These are phyloP conservation scores for Heracleum sosnowskyi DNA, from an alignment of 129 eudicot species.

Conservation along the genomic window DNA sequence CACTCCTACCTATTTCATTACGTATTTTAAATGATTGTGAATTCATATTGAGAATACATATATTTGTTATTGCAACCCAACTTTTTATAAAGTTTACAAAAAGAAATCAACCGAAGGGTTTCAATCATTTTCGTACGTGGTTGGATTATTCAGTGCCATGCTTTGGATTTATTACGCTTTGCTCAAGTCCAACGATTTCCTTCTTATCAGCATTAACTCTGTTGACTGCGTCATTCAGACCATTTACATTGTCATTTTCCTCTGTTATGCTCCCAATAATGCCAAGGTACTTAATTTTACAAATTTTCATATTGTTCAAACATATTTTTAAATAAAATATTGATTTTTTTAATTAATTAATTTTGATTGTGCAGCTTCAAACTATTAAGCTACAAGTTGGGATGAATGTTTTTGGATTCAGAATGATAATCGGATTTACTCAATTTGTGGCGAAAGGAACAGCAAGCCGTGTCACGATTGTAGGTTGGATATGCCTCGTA, in stretches of 20 bases:
- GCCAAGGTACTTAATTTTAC: constrained; percentile 25
- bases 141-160: constrained; percentile 70
- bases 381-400: constrained; percentile 36
- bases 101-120: constrained; percentile 71
- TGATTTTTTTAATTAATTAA: too few species aligned
- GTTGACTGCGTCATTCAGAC: constrained; percentile 62
- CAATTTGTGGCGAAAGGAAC: constrained; percentile 39
- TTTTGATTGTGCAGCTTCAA: constrained; percentile 56
- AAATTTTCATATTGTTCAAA: not conserved
- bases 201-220: constrained; percentile 69
- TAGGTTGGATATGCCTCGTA: constrained; percentile 90
- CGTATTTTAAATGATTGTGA: not conserved
- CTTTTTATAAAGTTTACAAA: too few species aligned
- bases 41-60: not conserved
- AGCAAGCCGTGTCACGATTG: constrained; percentile 37
- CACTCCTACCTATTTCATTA: not conserved
- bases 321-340: too few species aligned
- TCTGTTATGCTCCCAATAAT: constrained; percentile 53
- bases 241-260: constrained; percentile 53
- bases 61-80: constrained; percentile 38
- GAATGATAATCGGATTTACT: constrained; percentile 44
- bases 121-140: constrained; percentile 72
- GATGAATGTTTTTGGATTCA: constrained; percentile 49
- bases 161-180: constrained; percentile 72
- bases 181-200: constrained; percentile 43